Evolutionary conservation across 345 rosid genomes (phyloP), one percentile per base, ranked within the genome.

Genomic region (Camelina neglecta): DNA sequence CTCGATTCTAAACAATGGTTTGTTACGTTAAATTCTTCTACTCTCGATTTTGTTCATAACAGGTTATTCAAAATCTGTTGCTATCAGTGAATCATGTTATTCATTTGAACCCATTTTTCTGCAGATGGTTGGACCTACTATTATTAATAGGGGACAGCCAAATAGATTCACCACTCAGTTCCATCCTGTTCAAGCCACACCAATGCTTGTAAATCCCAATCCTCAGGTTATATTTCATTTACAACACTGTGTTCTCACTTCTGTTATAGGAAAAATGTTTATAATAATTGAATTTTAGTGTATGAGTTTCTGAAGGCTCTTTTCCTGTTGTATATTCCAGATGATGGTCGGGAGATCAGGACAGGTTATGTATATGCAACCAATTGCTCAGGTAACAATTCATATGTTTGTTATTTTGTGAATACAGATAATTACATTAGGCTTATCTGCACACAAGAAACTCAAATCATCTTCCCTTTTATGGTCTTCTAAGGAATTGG

Each of bases 291-390:
- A 21, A 38, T 77, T 44, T 2, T 63, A 38, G 20, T 74, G 55
- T 16, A 53, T 65, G 24, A 44, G 39, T 58, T 65, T 65, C 39
- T 67, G 39, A 60, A 29, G 60, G 63, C 71, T 81, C 35, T 73
- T 65, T n/a, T 9, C n/a, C 48, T 48, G 49, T 48, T 61, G 55
- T 77, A 42, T 73, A 35, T 31, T 54, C 50, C 76, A 90, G 98
- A 89, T 89, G 65, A 76, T 90, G 92, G 82, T 86, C 73, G 90
- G 88, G 78, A 87, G 88, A 60, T 10, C 85, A 35, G 97, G 93
- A 63, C 98, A 90, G 83, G 82, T 86, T 65, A 75, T 89, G 53
- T 88, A 82, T 67, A 29, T 93, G 84, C 92, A 88, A 71, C 90
- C 98, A 72, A 81, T 89, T 77, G 64, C 89, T 73, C 90, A 85